Base-by-base conservation (phyloP, 2,329 filamentous ascomycete genomes). In the Esteya vermicola region DNA sequence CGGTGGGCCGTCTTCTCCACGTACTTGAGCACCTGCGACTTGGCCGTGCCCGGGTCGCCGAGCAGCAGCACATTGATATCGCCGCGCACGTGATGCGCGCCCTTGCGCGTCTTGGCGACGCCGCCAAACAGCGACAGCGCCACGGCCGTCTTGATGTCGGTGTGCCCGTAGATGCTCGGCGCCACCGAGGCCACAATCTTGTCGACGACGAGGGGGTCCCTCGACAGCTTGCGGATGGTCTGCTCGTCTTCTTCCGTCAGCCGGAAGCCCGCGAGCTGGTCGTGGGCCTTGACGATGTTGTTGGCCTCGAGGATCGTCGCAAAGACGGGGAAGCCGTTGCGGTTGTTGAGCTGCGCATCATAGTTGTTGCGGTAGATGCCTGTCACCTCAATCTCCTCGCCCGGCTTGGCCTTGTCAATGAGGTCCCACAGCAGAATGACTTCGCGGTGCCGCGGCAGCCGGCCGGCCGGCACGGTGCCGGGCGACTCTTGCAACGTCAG, bases 321-420 rank as follows among this genome's bases (percentile, higher is more conserved):
- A 59, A 98, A 98, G 27, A 98, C 91, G 0, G 91, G 91, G 63
- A 98, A 96, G 5, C 91, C 91, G 55, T 96, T 98, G 54, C 91
- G 89, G 65, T 95, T 96, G 64, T 98, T 98, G 40, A 98, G 72
- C 51, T 93, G 85, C 4, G 91, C 88, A 57, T 96, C 89, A 54
- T 95, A 98, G 63, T 93, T 96, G 67, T 98, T 98, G 51, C 86
- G 81, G 63, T 98, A 98, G 50, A 94, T 84, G 47, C 91, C 91
- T 8, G 88, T 96, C 9, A 98, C 79, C 55, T 98, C 91, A 42
- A 98, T 88, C 57, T 98, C 93, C 60, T 98, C 91, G 41, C 91
- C 91, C 22, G 91, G 91, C 64, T 98, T 98, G 32, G 89, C 89
- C 47, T 76, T 84, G 60, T 98, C 91, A 49, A 98, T 98, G 40